phyloP scores from a whole-genome alignment of 73 alveolate species.

The Paramecium pentaurelia region DNA sequence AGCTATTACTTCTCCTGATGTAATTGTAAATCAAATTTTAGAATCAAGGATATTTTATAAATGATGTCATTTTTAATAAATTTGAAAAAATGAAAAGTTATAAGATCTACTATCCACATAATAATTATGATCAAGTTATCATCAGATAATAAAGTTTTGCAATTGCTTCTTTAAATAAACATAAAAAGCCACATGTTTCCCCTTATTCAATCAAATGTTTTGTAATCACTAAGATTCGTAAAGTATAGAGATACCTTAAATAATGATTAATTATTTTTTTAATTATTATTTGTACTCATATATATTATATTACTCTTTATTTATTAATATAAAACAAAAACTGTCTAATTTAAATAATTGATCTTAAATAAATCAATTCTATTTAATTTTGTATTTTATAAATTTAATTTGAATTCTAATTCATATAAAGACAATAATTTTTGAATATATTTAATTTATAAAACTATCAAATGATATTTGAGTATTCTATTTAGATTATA shows the following conservation, averaged over 20 bases:
- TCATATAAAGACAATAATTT: too few relatives aligned
- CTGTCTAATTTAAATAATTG: too few relatives aligned
- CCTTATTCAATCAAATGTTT: not conserved
- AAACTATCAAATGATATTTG: too few relatives aligned
- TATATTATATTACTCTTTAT: too few relatives aligned
- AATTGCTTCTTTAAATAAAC: not conserved
- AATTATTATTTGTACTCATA: not conserved
- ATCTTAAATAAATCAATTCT: too few relatives aligned
- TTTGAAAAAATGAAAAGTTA: not conserved
- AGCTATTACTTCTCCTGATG: not conserved
- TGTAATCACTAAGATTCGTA: not conserved
- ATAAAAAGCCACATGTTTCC: not conserved
- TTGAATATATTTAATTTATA: too few relatives aligned
- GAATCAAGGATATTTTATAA: not conserved
- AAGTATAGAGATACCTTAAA: not conserved
- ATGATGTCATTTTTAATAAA: not conserved
- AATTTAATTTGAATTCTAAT: too few relatives aligned
- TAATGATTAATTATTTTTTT: not conserved
- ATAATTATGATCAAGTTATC: not conserved
- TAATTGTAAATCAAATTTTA: not conserved
- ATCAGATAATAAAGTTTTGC: not conserved
- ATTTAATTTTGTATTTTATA: too few relatives aligned
- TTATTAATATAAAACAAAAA: too few relatives aligned
- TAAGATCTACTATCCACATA: constrained; percentile 3
- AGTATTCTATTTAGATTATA: too few relatives aligned